A percentile compares a stretch with the other conserved stretches of the same genome.
Evolutionary conservation across 1,284 basidiomycete species (phyloP).

Genomic region (Trametes versicolor): DNA sequence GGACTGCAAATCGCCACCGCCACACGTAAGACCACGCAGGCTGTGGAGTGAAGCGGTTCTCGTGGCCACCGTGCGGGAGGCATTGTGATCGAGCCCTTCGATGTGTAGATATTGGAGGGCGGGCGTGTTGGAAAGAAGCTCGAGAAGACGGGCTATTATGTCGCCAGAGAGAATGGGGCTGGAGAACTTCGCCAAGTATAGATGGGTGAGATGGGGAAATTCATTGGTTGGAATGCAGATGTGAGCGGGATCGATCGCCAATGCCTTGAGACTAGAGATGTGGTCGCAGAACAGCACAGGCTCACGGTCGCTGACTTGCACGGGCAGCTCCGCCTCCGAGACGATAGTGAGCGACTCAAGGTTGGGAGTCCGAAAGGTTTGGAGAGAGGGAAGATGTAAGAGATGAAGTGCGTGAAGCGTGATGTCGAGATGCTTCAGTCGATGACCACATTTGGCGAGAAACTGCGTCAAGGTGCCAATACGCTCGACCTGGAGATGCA

Average conservation of each 20-base stretch:
- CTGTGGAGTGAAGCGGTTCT: not conserved
- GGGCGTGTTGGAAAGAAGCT: conserved; percentile 2
- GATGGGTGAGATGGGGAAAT: not conserved
- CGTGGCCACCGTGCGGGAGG: too few relatives aligned
- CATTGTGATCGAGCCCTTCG: not conserved
- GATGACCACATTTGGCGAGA: too few relatives aligned
- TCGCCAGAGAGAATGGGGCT: not conserved
- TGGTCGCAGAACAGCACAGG: not conserved
- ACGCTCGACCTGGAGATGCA: too few relatives aligned
- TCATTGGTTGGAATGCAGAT: not conserved
- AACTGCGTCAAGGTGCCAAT: too few relatives aligned
- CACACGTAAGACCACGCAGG: not conserved
- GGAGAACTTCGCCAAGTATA: not conserved
- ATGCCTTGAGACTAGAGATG: not conserved
- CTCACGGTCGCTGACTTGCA: too few relatives aligned
- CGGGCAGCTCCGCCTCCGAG: too few relatives aligned
- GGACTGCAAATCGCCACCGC: not conserved
- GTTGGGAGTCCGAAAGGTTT: too few relatives aligned
- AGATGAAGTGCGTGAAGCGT: too few relatives aligned
- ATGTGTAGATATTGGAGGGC: conserved; percentile 8
- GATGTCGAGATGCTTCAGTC: too few relatives aligned
- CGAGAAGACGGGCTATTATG: not conserved
- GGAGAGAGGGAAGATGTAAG: too few relatives aligned
- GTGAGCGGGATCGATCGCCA: not conserved
- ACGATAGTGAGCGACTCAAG: too few relatives aligned